Evolutionary conservation across 345 rosid genomes (phyloP).

Genomic region (Lepidium aucheri): DNA sequence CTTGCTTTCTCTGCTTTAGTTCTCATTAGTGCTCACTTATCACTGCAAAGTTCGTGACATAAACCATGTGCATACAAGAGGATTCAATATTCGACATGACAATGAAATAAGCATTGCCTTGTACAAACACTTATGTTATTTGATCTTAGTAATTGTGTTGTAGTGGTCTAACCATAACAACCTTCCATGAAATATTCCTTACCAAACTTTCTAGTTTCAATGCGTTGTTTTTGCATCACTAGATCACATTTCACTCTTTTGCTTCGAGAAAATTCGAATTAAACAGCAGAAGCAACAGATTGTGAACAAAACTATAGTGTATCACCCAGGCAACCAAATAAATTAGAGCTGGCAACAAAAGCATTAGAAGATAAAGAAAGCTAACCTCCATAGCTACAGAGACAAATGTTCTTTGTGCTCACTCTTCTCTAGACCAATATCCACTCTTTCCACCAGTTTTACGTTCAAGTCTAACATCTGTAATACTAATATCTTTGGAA

Average conservation of each 20-base stretch:
- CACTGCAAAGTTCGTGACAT: slow-evolving; percentile 2
- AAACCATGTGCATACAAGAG: neutral
- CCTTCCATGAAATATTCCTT: neutral
- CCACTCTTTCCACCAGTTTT: slow-evolving; percentile 92
- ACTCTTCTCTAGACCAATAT: slow-evolving; percentile 52
- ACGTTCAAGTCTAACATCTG: slow-evolving; percentile 49
- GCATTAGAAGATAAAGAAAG: neutral
- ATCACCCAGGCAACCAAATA: neutral
- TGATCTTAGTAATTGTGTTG: neutral
- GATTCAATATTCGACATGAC: neutral
- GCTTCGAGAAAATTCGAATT: neutral
- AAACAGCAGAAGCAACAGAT: neutral
- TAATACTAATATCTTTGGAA: slow-evolving; percentile 65
- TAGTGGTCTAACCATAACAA: neutral
- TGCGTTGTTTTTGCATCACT: neutral
- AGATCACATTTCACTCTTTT: neutral
- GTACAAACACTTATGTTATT: neutral
- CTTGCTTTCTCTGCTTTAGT: slow-evolving; percentile 4
- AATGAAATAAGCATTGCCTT: neutral
- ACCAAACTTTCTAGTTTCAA: neutral
- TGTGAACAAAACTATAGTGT: neutral
- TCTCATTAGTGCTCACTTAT: slow-evolving; percentile 9
- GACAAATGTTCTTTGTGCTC: neutral
- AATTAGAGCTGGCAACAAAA: neutral
- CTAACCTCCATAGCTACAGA: neutral